These are phyloP conservation scores for Macrolepiota fuliginosa DNA, from an alignment of 768 basidiomycete species.

Conservation along the genomic window DNA sequence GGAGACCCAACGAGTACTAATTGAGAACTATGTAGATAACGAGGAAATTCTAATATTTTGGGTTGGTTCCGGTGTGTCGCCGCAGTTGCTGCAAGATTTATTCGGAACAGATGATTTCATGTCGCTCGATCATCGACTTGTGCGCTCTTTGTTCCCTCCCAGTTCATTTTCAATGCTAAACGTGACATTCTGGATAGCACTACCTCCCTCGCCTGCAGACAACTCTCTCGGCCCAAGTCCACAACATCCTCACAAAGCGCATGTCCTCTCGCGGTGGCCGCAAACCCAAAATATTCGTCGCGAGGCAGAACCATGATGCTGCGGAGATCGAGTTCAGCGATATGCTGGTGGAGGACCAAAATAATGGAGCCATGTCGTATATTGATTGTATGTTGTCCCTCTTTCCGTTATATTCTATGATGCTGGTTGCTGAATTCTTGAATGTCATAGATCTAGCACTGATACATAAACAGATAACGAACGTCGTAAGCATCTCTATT, in stretches of 20 bases:
- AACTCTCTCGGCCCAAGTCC: slow-evolving; percentile 77
- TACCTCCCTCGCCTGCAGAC: slow-evolving; percentile 70
- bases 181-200: slow-evolving; percentile 39
- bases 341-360: slow-evolving; percentile 95
- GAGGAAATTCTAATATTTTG: slow-evolving; percentile 87
- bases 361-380: slow-evolving; percentile 94
- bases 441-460: slow-evolving; percentile 40
- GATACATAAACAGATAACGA: slow-evolving; percentile 47
- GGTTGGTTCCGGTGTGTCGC: slow-evolving; percentile 82
- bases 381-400: slow-evolving; percentile 65
- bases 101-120: slow-evolving; percentile 82
- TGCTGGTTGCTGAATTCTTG: background rate
- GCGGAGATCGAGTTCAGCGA: slow-evolving; percentile 95
- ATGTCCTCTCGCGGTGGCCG: slow-evolving; percentile 47
- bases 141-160: slow-evolving; percentile 31
- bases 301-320: slow-evolving; percentile 91
- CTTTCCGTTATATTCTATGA: background rate
- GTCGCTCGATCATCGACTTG: slow-evolving; percentile 66
- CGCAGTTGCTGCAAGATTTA: slow-evolving; percentile 78
- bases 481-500: slow-evolving; percentile 33
- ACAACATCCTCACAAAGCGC: slow-evolving; percentile 78
- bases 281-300: slow-evolving; percentile 63
- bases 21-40: slow-evolving; percentile 56
- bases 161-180: slow-evolving; percentile 6
- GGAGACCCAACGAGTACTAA: background rate